phyloP scores from a whole-genome alignment of 2,329 filamentous ascomycete genomes.

The Paraphoma chrysanthemicola region DNA sequence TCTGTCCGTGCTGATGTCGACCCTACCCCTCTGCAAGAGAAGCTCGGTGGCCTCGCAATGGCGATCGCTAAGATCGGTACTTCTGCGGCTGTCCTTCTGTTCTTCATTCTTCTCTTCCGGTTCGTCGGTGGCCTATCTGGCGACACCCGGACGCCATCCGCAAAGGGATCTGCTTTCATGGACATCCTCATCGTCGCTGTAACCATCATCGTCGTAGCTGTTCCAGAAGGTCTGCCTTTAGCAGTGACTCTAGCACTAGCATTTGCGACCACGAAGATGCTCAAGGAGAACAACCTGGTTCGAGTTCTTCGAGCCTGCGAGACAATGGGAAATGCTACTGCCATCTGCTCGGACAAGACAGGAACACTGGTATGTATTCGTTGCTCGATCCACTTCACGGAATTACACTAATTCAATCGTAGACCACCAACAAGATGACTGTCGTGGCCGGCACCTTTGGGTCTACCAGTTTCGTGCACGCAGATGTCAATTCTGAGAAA shows the following conservation, averaged over 20 bases:
- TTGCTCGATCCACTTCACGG: too few relatives aligned
- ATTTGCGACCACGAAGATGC: constrained; percentile 45
- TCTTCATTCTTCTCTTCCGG: constrained; percentile 49
- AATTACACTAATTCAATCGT: not conserved
- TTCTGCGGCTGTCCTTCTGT: constrained; percentile 46
- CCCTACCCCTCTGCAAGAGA: constrained; percentile 62
- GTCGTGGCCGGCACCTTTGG: constrained; percentile 50
- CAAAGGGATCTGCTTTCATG: constrained; percentile 48
- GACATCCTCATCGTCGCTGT: constrained; percentile 52
- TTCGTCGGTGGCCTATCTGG: constrained; percentile 43
- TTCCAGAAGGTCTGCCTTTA: constrained; percentile 49
- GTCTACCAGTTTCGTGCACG: constrained; percentile 57
- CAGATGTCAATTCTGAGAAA: constrained; percentile 51
- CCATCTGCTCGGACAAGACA: constrained; percentile 47
- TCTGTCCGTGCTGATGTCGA: constrained; percentile 61
- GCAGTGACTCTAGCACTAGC: constrained; percentile 44
- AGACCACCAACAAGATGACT: constrained; percentile 51
- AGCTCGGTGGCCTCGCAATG: constrained; percentile 59
- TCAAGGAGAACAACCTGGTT: constrained; percentile 47
- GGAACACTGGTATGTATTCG: constrained; percentile 30
- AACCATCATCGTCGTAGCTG: constrained; percentile 52
- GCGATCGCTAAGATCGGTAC: constrained; percentile 60
- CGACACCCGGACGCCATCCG: constrained; percentile 28
- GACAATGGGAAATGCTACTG: constrained; percentile 46
- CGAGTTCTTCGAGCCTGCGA: constrained; percentile 42